phyloP scores from a whole-genome alignment of 129 eudicot genomes.

The Chrysanthemum makinoi region DNA sequence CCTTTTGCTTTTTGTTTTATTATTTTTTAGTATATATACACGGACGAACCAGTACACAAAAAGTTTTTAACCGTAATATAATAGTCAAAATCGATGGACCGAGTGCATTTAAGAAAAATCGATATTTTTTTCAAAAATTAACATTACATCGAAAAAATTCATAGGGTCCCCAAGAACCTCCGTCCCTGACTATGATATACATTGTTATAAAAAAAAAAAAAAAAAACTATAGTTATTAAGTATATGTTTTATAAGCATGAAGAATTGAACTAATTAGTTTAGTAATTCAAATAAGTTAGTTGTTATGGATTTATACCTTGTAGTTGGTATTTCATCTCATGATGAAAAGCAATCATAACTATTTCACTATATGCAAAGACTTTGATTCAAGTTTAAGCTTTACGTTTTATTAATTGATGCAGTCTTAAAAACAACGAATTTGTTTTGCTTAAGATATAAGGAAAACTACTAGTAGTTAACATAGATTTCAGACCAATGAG shows the following conservation, averaged over 20 bases:
- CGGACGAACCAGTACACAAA: too few species aligned
- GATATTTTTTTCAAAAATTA: too few species aligned
- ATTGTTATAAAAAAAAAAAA: neutral
- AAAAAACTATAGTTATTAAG: neutral
- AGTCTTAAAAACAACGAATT: too few species aligned
- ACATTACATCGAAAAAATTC: too few species aligned
- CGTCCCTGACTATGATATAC: neutral
- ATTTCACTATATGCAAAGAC: neutral
- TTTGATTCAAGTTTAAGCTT: neutral
- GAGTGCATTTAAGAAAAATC: too few species aligned
- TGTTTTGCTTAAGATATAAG: neutral
- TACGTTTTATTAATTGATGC: neutral
- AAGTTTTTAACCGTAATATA: neutral
- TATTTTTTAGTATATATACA: neutral
- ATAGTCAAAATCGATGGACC: too few species aligned
- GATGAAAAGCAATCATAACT: too few species aligned
- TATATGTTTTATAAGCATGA: neutral
- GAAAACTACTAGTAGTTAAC: too few species aligned
- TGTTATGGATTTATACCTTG: too few species aligned
- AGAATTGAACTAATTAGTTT: neutral
- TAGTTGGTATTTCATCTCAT: too few species aligned
- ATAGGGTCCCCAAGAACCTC: too few species aligned
- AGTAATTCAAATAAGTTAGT: neutral
- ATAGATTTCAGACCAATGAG: too few species aligned
- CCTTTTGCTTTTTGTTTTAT: constrained; percentile 1